Base-by-base conservation (phyloP, 2,329 filamentous ascomycete species). In the Anisogramma anomala region DNA sequence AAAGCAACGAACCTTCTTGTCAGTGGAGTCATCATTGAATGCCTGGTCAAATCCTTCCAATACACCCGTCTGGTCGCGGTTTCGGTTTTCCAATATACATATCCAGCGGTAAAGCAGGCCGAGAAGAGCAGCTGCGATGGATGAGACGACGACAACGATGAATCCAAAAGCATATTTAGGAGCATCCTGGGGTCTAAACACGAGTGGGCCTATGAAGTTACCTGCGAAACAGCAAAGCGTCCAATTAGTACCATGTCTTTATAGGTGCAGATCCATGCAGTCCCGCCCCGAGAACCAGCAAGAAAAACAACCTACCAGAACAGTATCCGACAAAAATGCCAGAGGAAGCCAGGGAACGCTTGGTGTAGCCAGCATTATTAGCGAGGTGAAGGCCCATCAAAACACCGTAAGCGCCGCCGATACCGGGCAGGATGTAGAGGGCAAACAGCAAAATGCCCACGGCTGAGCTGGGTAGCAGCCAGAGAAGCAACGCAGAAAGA, bases 291-390 rank as follows among this genome's bases (percentile, higher is more conserved):
- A 28, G 26, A 8, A 15, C 4, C n/a, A 3, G 6, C 6, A 4
- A 31, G n/a, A 15, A 15, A 31, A 14, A 30, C 3, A 37, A 39
- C 45, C 35, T 45, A 64, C 64, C 67, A 7, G 71, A 54, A 48
- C 68, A 72, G 48, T 71, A 72, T 1, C 68, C 69, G 15, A 71
- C 62, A 37, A 67, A 72, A 5, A 71, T 56, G 0, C 67, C 67
- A 2, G 66, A 67, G 1, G 65, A 67, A 1, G 63, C 63, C 1
- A 71, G 55, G 1, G 64, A 63, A 1, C 66, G 56, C 52, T 72
- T 72, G 0, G 69, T 71, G 39, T 72, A 71, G 1, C 69, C 69
- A 0, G 69, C 66, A 9, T 64, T 70, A 45, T 72, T 71, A 19
- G 68, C 67, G 31, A 68, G 62, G 33, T 64, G 60, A 5, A 71